These are phyloP conservation scores for Lotmaria passim DNA, from an alignment of 208 protist genomes.

Conservation along the genomic window DNA sequence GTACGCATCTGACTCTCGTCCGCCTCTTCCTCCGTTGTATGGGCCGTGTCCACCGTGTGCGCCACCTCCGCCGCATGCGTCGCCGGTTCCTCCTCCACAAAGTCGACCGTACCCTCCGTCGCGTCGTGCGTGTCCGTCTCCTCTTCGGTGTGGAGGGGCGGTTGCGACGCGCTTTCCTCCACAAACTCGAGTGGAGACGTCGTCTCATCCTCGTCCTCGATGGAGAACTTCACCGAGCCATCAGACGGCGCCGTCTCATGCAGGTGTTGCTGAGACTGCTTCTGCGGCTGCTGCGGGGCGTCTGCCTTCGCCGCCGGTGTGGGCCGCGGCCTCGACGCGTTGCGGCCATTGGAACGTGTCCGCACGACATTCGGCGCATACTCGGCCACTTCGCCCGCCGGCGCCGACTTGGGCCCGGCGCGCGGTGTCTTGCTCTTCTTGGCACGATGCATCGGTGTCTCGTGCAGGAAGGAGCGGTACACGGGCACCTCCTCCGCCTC, in stretches of 20 bases:
- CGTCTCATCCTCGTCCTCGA: background rate
- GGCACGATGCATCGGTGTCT: background rate
- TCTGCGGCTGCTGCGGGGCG: background rate
- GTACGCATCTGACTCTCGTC: slow-evolving; percentile 20
- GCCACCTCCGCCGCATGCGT: background rate
- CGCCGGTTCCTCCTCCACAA: background rate
- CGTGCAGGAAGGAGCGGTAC: background rate
- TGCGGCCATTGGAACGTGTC: slow-evolving; percentile 6
- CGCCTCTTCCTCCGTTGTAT: background rate
- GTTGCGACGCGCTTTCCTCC: background rate
- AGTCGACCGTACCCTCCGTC: slow-evolving; percentile 7
- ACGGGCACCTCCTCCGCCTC: slow-evolving; percentile 1
- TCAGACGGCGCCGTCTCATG: slow-evolving; percentile 3
- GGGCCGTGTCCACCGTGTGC: background rate
- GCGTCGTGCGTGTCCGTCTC: background rate
- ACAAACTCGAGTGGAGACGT: slow-evolving; percentile 2
- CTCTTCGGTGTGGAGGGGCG: background rate
- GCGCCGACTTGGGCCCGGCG: background rate
- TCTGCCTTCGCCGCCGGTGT: background rate
- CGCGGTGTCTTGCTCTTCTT: slow-evolving; percentile 8
- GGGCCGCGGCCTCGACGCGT: background rate
- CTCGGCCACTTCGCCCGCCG: slow-evolving; percentile 10
- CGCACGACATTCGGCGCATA: slow-evolving; percentile 21
- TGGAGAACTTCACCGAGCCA: background rate
- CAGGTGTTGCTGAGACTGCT: background rate